phyloP scores from a whole-genome alignment of 768 basidiomycete species.

The Trametes cubensis region DNA sequence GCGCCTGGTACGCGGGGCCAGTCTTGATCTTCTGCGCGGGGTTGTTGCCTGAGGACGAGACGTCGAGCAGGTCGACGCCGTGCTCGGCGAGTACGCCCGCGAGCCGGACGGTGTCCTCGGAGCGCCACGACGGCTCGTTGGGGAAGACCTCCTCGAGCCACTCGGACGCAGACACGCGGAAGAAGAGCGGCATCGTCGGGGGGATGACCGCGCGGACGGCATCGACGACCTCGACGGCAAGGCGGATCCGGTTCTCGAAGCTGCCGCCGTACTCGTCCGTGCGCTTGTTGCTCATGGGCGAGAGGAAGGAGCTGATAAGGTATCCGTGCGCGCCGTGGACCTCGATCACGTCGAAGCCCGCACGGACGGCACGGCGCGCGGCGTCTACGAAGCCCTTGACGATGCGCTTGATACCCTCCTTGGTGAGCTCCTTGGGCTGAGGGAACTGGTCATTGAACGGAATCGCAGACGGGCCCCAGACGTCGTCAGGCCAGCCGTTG shows the following conservation, averaged over 20 bases:
- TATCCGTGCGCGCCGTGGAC: slow-evolving; percentile 33
- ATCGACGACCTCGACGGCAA: slow-evolving; percentile 35
- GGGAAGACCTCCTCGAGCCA: slow-evolving; percentile 65
- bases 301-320: slow-evolving; percentile 40
- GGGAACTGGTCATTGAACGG: slow-evolving; percentile 39
- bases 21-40: slow-evolving; percentile 47
- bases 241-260: slow-evolving; percentile 50
- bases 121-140: slow-evolving; percentile 64
- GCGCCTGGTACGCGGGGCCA: slow-evolving; percentile 27
- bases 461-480: slow-evolving; percentile 41
- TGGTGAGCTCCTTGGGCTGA: slow-evolving; percentile 41
- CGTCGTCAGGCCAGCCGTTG: slow-evolving; percentile 41
- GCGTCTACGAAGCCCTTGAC: slow-evolving; percentile 41
- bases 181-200: slow-evolving; percentile 66
- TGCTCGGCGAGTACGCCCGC: slow-evolving; percentile 59
- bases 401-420: slow-evolving; percentile 41
- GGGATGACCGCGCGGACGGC: slow-evolving; percentile 59
- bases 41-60: slow-evolving; percentile 66
- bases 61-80: slow-evolving; percentile 77
- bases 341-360: slow-evolving; percentile 39
- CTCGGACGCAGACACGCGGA: slow-evolving; percentile 73
- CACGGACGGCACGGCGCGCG: slow-evolving; percentile 36
- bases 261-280: slow-evolving; percentile 54
- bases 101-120: slow-evolving; percentile 67
- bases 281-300: slow-evolving; percentile 45